Percentiles rank a stretch among this genome's conserved stretches.
phyloP scores from a whole-genome alignment of 306 rosid species.

The Alnus glutinosa region DNA sequence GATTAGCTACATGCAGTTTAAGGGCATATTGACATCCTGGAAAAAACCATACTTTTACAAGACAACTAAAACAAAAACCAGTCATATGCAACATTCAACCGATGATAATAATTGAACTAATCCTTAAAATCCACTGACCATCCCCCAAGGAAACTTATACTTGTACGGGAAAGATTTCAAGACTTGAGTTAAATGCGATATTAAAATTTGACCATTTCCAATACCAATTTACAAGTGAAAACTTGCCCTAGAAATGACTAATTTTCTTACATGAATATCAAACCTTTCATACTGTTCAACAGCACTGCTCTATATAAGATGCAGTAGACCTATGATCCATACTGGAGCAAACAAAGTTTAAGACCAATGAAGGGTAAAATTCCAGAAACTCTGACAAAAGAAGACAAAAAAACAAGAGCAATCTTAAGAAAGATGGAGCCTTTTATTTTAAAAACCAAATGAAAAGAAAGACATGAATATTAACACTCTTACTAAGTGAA shows the following conservation, averaged over 20 bases:
- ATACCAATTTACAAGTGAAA: not conserved
- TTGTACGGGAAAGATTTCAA: not conserved
- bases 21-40: no score
- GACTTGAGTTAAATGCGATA: not conserved
- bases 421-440: not conserved
- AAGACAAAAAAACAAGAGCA: not conserved
- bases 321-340: not conserved
- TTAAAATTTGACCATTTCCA: not conserved
- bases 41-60: not conserved
- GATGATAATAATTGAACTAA: not conserved
- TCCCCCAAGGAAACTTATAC: not conserved
- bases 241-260: not conserved
- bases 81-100: not conserved
- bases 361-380: not conserved
- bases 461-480: not conserved
- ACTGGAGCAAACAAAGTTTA: not conserved
- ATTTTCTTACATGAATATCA: not conserved
- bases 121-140: not conserved
- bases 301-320: not conserved
- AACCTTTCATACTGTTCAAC: not conserved
- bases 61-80: not conserved
- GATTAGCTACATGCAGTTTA: no score
- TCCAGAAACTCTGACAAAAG: not conserved
- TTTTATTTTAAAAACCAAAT: not conserved
- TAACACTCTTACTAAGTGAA: not conserved